These are phyloP conservation scores for Globisporangium megalacanthum DNA, from an alignment of 352 stramenopile genomes.

Conservation along the genomic window DNA sequence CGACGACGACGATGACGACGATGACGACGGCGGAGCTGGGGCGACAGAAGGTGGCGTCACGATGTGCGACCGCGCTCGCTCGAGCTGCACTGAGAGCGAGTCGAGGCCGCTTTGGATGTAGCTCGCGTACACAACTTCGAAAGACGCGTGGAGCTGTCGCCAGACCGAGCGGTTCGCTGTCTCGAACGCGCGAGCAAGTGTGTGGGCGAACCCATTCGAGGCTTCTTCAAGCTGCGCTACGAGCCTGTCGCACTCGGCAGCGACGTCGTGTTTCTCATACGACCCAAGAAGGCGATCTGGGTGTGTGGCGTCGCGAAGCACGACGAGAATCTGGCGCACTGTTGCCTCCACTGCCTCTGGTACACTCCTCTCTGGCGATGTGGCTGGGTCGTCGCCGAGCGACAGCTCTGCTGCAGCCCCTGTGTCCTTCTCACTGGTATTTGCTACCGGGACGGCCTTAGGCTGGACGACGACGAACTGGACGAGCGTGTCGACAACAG, in stretches of 20 bases:
- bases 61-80: not conserved
- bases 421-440: too few relatives aligned
- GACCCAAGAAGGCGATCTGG: conserved; percentile 17
- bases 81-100: not conserved
- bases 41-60: not conserved
- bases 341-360: not conserved
- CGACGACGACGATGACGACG: too few relatives aligned
- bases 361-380: not conserved
- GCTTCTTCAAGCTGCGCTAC: conserved; percentile 14
- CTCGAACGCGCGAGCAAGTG: not conserved
- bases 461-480: not conserved
- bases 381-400: not conserved
- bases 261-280: conserved; percentile 17
- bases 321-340: conserved; percentile 3
- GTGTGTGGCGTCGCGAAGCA: conserved; percentile 15
- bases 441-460: too few relatives aligned
- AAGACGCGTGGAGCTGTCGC: not conserved
- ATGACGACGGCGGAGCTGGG: not conserved
- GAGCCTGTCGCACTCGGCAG: conserved; percentile 12
- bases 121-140: conserved; percentile 1
- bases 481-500: not conserved
- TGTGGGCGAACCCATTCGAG: not conserved
- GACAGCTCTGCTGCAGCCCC: not conserved
- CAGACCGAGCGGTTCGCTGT: conserved; percentile 1
- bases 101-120: not conserved